Conservation (phyloP, 805 yeast genomes). For the Zygosaccharomyces rouxii region DNA sequence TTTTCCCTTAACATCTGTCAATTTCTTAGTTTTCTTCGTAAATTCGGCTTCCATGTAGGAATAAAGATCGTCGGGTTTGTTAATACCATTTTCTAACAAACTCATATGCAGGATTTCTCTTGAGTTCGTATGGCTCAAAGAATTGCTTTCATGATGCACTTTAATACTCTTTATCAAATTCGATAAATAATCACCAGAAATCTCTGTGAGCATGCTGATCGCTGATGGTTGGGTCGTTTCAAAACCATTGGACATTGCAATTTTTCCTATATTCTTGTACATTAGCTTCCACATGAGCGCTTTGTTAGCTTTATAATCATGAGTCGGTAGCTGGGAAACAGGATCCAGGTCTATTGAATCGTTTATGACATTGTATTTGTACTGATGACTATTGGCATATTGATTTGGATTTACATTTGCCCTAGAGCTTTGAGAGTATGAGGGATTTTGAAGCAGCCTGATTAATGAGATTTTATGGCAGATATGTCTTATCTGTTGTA, state of each 20-base stretch:
- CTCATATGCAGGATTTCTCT: conserved; percentile 54
- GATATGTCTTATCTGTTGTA: conserved; percentile 82
- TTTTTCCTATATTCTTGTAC: conserved; percentile 64
- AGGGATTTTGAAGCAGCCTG: conserved; percentile 69
- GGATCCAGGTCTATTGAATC: conserved; percentile 76
- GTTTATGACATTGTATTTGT: conserved; percentile 42
- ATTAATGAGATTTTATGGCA: conserved; percentile 86
- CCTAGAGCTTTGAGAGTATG: conserved; percentile 18
- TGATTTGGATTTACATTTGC: conserved; percentile 17
- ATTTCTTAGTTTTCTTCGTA: conserved; percentile 60
- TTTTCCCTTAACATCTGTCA: conserved; percentile 63
- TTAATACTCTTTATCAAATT: conserved; percentile 70
- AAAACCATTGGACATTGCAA: conserved; percentile 89
- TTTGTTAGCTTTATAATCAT: conserved; percentile 51
- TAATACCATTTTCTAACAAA: conserved; percentile 80
- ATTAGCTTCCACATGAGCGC: conserved; percentile 62
- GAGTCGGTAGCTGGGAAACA: conserved; percentile 66
- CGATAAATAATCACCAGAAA: conserved; percentile 75
- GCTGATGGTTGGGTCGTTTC: conserved; percentile 79
- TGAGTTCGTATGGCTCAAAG: conserved; percentile 32
- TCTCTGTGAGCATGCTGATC: conserved; percentile 69
- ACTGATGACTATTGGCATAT: conserved; percentile 22
- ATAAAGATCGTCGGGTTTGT: conserved; percentile 70
- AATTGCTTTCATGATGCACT: conserved; percentile 61
- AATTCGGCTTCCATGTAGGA: conserved; percentile 70